Evolutionary conservation across 176 grass and related monocot species (phyloP).

Genomic region (Eremochloa ophiuroides): DNA sequence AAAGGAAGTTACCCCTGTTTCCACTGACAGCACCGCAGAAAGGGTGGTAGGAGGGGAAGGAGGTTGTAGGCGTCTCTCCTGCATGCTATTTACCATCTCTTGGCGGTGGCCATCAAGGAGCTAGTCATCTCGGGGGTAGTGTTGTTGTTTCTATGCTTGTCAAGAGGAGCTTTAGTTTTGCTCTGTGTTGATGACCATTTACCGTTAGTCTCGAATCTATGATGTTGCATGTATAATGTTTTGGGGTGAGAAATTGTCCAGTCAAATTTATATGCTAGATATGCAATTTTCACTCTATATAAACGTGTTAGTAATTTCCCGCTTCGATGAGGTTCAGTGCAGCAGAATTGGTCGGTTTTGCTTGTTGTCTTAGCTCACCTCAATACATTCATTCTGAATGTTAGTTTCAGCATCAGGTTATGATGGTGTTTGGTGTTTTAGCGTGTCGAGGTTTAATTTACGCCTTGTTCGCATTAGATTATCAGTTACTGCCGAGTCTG

Average conservation of each 20-base stretch:
- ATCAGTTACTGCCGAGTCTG: too few species aligned
- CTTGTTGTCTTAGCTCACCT: neutral
- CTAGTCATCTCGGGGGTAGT: neutral
- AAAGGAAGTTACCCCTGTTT: conserved; percentile 84
- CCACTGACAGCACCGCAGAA: conserved; percentile 82
- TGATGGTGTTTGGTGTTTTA: too few species aligned
- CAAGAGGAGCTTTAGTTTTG: conserved; percentile 39
- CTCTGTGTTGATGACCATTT: conserved; percentile 36
- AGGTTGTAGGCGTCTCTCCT: conserved; percentile 41
- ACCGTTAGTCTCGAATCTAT: neutral
- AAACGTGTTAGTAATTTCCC: neutral
- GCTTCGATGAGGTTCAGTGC: neutral
- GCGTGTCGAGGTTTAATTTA: neutral
- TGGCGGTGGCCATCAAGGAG: conserved; percentile 8
- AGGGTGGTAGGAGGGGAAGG: conserved; percentile 85
- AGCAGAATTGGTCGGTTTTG: too few species aligned
- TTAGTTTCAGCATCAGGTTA: too few species aligned
- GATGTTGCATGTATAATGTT: conserved; percentile 25
- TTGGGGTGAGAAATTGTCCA: neutral
- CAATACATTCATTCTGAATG: neutral
- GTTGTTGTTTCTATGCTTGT: neutral
- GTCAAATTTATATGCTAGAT: conserved; percentile 11
- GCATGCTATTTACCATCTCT: neutral
- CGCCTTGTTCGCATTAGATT: too few species aligned
- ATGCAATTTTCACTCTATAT: neutral